Percentiles rank a stretch among this genome's conserved stretches.
Conservation (phyloP, 139 green algal genomes). For the Diplosphaera chodatii region DNA sequence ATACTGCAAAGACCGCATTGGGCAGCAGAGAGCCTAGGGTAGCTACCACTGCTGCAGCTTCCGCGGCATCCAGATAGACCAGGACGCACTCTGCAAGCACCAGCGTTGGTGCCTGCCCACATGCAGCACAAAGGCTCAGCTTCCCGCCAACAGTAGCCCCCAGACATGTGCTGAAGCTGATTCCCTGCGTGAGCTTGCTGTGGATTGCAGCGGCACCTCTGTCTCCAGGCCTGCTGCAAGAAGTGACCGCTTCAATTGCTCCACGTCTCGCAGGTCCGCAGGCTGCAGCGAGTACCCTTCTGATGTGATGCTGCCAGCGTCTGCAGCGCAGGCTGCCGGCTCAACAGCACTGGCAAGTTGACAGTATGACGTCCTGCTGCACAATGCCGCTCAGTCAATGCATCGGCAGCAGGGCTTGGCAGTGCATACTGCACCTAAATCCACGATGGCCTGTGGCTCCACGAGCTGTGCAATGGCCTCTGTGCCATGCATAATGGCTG, state of each 20-base stretch:
- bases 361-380: too few species aligned
- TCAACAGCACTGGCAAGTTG: too few species aligned
- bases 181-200: too few species aligned
- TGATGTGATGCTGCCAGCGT: constrained; percentile 20
- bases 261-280: constrained; percentile 57
- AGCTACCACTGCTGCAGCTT: constrained; percentile 43
- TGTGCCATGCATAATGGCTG: constrained; percentile 9
- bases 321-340: neutral
- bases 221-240: constrained; percentile 40
- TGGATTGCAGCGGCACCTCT: neutral
- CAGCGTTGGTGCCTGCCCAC: constrained; percentile 44
- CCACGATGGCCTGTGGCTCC: neutral
- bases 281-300: constrained; percentile 52
- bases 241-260: constrained; percentile 33
- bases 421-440: neutral
- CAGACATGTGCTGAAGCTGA: too few species aligned
- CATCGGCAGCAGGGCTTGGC: too few species aligned
- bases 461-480: constrained; percentile 8
- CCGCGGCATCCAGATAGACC: constrained; percentile 73
- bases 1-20: constrained; percentile 53
- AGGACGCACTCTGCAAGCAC: constrained; percentile 84
- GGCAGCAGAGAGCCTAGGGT: constrained; percentile 38
- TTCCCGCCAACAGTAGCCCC: too few species aligned
- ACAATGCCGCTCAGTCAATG: too few species aligned
- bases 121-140: too few species aligned